phyloP scores from a whole-genome alignment of 768 basidiomycete genomes.

The Punctularia strigosozonata region DNA sequence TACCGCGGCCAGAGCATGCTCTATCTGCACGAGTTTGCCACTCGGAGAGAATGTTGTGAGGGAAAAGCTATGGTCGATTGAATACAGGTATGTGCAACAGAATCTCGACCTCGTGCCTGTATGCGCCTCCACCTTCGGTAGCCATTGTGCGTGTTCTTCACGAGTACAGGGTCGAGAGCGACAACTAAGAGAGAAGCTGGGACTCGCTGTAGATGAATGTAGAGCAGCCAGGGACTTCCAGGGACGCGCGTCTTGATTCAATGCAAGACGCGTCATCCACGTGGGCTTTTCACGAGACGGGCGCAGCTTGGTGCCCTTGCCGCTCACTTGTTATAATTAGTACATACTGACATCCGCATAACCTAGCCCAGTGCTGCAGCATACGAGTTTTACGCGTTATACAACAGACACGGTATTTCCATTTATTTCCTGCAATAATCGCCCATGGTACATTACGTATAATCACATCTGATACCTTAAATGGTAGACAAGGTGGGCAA shows the following conservation, averaged over 20 bases:
- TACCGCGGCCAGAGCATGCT: conserved; percentile 96
- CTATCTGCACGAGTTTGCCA: conserved; percentile 98
- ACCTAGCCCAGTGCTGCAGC: no score
- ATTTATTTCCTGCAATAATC: no score
- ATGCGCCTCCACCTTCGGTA: conserved; percentile 18
- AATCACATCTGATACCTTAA: no score
- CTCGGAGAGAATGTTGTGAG: conserved; percentile 99
- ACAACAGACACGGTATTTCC: no score
- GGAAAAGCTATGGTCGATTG: conserved; percentile 67
- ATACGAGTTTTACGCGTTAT: no score
- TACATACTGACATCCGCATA: no score
- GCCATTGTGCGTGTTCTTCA: background rate
- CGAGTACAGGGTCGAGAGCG: conserved; percentile 3
- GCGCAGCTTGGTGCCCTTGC: no score
- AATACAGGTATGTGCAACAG: background rate
- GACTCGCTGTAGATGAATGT: no score
- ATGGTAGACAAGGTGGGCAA: no score
- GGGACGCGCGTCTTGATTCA: background rate
- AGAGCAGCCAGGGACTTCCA: background rate
- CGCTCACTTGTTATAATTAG: no score
- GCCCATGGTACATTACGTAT: no score
- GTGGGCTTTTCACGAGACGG: no score
- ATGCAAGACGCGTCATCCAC: background rate
- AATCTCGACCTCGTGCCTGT: conserved; percentile 15
- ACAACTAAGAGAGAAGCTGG: background rate